phyloP scores from a whole-genome alignment of 129 eudicot species.

The Chrysanthemum lavandulifolium region DNA sequence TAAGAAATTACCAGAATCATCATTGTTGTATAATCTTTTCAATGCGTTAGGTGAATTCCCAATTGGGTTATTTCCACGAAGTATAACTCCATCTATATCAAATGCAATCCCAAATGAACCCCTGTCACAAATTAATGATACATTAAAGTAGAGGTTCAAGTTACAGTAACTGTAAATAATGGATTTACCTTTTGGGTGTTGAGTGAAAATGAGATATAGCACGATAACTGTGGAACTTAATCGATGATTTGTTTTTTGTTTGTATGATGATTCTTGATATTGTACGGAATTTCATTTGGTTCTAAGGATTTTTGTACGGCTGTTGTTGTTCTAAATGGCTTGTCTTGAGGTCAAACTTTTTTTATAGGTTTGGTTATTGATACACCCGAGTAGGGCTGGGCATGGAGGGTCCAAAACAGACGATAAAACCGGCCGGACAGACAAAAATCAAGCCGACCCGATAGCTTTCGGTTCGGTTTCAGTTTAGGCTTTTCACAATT shows the following conservation, averaged over 20 bases:
- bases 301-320: no score
- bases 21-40: conserved; percentile 39
- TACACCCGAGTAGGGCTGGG: no score
- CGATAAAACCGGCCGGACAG: no score
- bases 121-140: not conserved
- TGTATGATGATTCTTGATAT: conserved; percentile 28
- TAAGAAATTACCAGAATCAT: conserved; percentile 46
- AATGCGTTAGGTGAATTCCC: conserved; percentile 59
- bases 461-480: no score
- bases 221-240: conserved; percentile 20
- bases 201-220: conserved; percentile 33
- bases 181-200: conserved; percentile 25
- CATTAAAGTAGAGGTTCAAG: not conserved
- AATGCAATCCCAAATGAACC: conserved; percentile 64
- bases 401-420: no score
- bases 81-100: conserved; percentile 70
- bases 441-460: no score
- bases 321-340: no score
- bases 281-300: conserved; percentile 30
- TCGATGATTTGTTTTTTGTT: conserved; percentile 22
- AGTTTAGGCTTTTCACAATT: no score
- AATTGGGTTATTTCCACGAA: conserved; percentile 56
- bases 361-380: no score
- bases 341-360: no score
- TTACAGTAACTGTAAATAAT: not conserved